These are phyloP conservation scores for Zopfochytrium polystomum DNA, from an alignment of 371 early-diverging fungal species.

Conservation along the genomic window DNA sequence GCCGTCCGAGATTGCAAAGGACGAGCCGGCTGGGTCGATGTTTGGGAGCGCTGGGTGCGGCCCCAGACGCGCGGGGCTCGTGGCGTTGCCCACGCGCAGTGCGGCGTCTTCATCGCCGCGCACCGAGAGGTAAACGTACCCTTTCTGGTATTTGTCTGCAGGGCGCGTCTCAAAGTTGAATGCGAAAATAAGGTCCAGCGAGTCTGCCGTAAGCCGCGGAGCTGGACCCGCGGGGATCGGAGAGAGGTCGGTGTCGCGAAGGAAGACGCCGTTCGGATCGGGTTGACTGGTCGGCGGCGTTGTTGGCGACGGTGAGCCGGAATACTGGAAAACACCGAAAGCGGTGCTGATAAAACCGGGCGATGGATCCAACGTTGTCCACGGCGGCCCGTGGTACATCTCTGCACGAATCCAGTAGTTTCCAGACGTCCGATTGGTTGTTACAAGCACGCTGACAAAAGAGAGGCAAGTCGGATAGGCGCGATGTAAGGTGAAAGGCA, in stretches of 20 bases:
- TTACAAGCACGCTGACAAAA: slow-evolving; percentile 10
- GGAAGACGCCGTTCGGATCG: not conserved
- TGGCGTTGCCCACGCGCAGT: not conserved
- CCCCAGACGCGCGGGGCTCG: not conserved
- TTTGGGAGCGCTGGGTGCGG: not conserved
- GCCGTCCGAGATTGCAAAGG: not conserved
- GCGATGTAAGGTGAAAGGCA: too few relatives aligned
- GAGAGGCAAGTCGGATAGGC: too few relatives aligned
- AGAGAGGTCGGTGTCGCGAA: slow-evolving; percentile 12
- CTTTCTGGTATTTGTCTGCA: slow-evolving; percentile 20
- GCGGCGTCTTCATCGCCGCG: not conserved
- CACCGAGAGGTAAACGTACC: slow-evolving; percentile 6
- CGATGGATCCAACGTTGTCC: slow-evolving; percentile 5
- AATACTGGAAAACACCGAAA: slow-evolving; percentile 7
- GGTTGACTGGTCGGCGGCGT: not conserved
- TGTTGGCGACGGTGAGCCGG: not conserved
- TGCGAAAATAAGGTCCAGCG: slow-evolving; percentile 2
- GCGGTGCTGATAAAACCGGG: slow-evolving; percentile 6
- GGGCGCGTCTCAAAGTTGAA: slow-evolving; percentile 15
- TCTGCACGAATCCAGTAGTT: slow-evolving; percentile 20
- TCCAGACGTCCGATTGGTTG: not conserved
- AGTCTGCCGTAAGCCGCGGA: slow-evolving; percentile 2
- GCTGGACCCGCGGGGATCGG: not conserved
- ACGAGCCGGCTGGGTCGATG: not conserved
- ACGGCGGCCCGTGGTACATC: slow-evolving; percentile 17